Base-by-base conservation (phyloP, 2,329 filamentous ascomycete species). In the Diplodia scrobiculata region DNA sequence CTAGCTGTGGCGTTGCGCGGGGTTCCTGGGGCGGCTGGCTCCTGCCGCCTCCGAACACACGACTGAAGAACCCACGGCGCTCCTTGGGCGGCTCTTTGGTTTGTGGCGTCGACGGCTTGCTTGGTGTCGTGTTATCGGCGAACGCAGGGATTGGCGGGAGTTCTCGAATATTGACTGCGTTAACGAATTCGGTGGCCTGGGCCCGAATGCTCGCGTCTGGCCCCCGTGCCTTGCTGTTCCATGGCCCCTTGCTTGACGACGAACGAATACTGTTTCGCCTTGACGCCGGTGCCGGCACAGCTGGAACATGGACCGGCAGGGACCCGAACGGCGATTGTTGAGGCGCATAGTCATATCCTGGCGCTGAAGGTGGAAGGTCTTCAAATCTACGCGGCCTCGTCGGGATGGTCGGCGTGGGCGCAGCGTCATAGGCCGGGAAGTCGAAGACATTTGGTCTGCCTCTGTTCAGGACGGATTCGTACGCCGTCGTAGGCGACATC, bases 1-100 rank as follows among this genome's bases (percentile, higher is more conserved):
- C 55, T 10, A 63, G 55, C 14, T 54, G 55, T 38, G 65, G 55
- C 47, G 65, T 19, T 25, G 14, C 38, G 27, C 48, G 65, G 21
- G 64, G 25, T 34, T 66, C 59, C 55, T 69, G 68, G 21, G 54
- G 29, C 29, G 58, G 27, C 47, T 63, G 48, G 38, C 38, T 67
- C 48, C 41, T 62, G 47, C 72, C 71, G 48, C 74, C 74, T 41
- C 90, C 91, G 80, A 98, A 98, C 47, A 98, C 91, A 69, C 94
- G 87, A 72, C 92, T 88, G 81, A 98, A 98, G 81, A 99, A 98
- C 21, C 95, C 93, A 9, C 86, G 91, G 66, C 88, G 87, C 73
- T 90, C 91, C 63, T 82, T 75, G 66, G 71, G 81, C 70, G 77
- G 67, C 52, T 36, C 58, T 58, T 25, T 69, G 25, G 70, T 80